phyloP scores from a whole-genome alignment of 1,284 basidiomycete genomes.

The Cryptococcus sp. region DNA sequence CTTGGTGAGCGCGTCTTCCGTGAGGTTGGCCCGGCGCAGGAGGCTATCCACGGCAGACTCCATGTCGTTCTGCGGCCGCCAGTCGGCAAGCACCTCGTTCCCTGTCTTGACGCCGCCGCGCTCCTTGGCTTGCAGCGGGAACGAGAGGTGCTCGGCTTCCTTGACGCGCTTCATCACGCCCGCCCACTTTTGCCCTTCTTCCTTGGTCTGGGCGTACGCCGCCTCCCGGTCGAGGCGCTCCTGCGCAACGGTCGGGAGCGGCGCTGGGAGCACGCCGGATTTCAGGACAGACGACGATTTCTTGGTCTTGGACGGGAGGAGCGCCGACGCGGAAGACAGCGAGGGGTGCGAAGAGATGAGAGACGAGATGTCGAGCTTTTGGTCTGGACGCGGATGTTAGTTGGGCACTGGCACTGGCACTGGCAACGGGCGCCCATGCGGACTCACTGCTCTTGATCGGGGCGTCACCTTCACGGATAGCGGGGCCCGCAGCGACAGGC shows the following conservation, averaged over 20 bases:
- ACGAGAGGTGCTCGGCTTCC: constrained; percentile 88
- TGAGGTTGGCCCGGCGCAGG: constrained; percentile 70
- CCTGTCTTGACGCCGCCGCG: constrained; percentile 45
- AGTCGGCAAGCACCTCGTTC: constrained; percentile 51
- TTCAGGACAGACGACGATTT: constrained; percentile 56
- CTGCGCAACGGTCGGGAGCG: constrained; percentile 79
- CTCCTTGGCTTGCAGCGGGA: constrained; percentile 79
- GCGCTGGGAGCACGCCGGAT: constrained; percentile 70
- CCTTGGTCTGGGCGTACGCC: constrained; percentile 88
- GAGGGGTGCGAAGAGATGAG: constrained; percentile 58
- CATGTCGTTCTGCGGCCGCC: constrained; percentile 75
- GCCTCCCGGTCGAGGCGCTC: constrained; percentile 89
- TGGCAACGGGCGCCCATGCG: background rate
- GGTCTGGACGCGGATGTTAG: constrained; percentile 27
- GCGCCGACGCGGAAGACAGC: constrained; percentile 57
- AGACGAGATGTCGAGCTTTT: constrained; percentile 52
- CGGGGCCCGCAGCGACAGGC: constrained; percentile 47
- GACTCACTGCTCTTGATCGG: constrained; percentile 41
- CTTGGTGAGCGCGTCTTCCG: constrained; percentile 70
- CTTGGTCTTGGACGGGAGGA: constrained; percentile 50
- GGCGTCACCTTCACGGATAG: constrained; percentile 38
- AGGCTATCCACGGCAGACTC: constrained; percentile 75
- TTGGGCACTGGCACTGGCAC: background rate
- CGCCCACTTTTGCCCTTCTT: constrained; percentile 91
- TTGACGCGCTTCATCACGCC: constrained; percentile 83